Percentiles rank a stretch among this genome's conserved stretches.
phyloP scores from a whole-genome alignment of 305 asterid genomes.

The Ilex paraguariensis region DNA sequence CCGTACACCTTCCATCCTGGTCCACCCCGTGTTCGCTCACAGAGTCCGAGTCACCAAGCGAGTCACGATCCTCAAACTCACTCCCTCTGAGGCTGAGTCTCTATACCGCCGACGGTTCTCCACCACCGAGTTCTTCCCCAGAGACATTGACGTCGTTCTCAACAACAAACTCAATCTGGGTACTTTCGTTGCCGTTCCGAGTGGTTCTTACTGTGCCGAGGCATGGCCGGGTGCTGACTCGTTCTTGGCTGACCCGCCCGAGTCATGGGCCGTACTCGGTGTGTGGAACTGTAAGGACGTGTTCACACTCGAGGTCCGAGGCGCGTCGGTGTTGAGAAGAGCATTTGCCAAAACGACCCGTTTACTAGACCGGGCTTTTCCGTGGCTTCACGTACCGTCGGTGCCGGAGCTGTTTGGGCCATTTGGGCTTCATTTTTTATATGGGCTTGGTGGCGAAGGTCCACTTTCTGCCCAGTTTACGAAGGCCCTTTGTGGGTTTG shows the following conservation, averaged over 20 bases:
- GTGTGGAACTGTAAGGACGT: constrained; percentile 89
- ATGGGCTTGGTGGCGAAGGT: constrained; percentile 92
- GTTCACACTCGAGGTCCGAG: constrained; percentile 74
- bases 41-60: constrained; percentile 28
- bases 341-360: constrained; percentile 53
- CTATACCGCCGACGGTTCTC: constrained; percentile 65
- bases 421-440: constrained; percentile 74
- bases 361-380: constrained; percentile 71
- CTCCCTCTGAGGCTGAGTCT: constrained; percentile 49
- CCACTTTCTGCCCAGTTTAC: constrained; percentile 32
- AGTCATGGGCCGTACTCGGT: constrained; percentile 87
- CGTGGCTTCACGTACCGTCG: constrained; percentile 67
- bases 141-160: constrained; percentile 68
- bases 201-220: constrained; percentile 24
- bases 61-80: constrained; percentile 42
- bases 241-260: constrained; percentile 52
- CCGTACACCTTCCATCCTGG: constrained; percentile 74
- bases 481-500: constrained; percentile 45
- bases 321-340: constrained; percentile 63
- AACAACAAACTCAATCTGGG: constrained; percentile 60
- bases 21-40: constrained; percentile 86
- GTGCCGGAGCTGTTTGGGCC: constrained; percentile 75
- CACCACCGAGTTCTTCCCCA: constrained; percentile 76
- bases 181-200: constrained; percentile 58
- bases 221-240: constrained; percentile 47